A percentile compares a stretch with the other conserved stretches of the same genome.
Evolutionary conservation across 768 basidiomycete genomes (phyloP).

Genomic region (Vishniacozyma victoriae): DNA sequence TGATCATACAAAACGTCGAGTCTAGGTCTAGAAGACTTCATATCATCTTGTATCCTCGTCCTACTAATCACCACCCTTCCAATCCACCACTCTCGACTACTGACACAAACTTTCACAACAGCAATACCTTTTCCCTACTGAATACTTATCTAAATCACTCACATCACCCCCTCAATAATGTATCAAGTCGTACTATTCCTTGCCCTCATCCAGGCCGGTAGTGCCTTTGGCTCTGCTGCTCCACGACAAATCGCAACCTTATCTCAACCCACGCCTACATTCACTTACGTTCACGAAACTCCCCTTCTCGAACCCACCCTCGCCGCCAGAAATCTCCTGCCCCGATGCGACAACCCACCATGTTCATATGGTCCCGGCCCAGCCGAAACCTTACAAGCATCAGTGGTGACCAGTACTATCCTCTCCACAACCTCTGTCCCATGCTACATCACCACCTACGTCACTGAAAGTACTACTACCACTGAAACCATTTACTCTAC

Average conservation of each 20-base stretch:
- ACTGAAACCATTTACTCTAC: slow-evolving; percentile 31
- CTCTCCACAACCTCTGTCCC: slow-evolving; percentile 28
- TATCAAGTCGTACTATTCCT: neutral
- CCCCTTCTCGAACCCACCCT: too few relatives aligned
- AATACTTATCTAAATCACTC: neutral
- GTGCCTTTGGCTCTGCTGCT: slow-evolving; percentile 1
- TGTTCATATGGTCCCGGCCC: slow-evolving; percentile 13
- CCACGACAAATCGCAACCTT: neutral
- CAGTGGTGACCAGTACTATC: slow-evolving; percentile 32
- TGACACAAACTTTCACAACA: too few relatives aligned
- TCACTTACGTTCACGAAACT: too few relatives aligned
- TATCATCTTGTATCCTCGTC: too few relatives aligned
- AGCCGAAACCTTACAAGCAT: slow-evolving; percentile 17
- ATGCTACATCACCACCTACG: slow-evolving; percentile 28
- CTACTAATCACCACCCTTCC: too few relatives aligned
- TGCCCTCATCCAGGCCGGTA: neutral
- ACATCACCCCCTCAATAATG: neutral
- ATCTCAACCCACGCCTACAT: neutral
- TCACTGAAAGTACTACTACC: slow-evolving; percentile 24
- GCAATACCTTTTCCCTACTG: too few relatives aligned
- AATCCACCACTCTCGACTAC: too few relatives aligned
- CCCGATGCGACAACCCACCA: slow-evolving; percentile 19
- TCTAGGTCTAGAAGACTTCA: too few relatives aligned
- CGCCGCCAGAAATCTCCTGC: slow-evolving; percentile 1
- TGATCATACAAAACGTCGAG: too few relatives aligned